A percentile compares a stretch with the other conserved stretches of the same genome.
Evolutionary conservation across 371 early-diverging fungal genomes (phyloP).

Genomic region (Mortierella sp.): DNA sequence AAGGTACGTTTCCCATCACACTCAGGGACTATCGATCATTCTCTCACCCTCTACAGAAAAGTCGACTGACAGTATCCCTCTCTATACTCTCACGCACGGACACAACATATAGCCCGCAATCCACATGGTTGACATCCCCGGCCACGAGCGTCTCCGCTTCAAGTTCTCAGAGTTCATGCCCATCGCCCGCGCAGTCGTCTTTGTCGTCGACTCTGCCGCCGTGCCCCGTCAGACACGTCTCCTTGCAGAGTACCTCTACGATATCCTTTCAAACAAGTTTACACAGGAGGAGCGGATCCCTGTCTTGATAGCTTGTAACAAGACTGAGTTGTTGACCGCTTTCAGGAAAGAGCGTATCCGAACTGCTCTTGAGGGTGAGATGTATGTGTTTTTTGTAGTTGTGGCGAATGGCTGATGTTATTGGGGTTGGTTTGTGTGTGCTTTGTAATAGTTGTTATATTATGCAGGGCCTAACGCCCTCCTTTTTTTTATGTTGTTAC

Average conservation of each 20-base stretch:
- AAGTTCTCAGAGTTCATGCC: conserved; percentile 78
- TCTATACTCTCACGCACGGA: not conserved
- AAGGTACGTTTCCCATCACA: conserved; percentile 49
- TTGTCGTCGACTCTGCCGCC: conserved; percentile 84
- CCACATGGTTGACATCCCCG: conserved; percentile 90
- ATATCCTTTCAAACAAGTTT: conserved; percentile 75
- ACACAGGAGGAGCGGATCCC: conserved; percentile 71
- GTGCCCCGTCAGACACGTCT: conserved; percentile 64
- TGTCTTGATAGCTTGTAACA: conserved; percentile 86
- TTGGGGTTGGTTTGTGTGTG: not conserved
- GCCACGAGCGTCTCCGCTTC: conserved; percentile 87
- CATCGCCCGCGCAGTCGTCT: conserved; percentile 79
- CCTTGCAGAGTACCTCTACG: conserved; percentile 83
- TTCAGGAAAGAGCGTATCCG: conserved; percentile 74
- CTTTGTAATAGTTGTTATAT: not conserved
- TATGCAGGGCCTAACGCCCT: not conserved
- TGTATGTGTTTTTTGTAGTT: conserved; percentile 62
- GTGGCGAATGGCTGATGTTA: not conserved
- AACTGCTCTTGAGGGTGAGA: conserved; percentile 78
- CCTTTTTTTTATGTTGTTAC: not conserved
- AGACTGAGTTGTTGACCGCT: conserved; percentile 83
- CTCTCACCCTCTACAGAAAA: not conserved
- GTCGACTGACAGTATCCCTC: not conserved
- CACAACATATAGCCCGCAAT: conserved; percentile 51
- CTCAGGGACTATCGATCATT: not conserved